Evolutionary conservation across 2,329 filamentous ascomycete species (phyloP).

Genomic region (Penicillium sp.): DNA sequence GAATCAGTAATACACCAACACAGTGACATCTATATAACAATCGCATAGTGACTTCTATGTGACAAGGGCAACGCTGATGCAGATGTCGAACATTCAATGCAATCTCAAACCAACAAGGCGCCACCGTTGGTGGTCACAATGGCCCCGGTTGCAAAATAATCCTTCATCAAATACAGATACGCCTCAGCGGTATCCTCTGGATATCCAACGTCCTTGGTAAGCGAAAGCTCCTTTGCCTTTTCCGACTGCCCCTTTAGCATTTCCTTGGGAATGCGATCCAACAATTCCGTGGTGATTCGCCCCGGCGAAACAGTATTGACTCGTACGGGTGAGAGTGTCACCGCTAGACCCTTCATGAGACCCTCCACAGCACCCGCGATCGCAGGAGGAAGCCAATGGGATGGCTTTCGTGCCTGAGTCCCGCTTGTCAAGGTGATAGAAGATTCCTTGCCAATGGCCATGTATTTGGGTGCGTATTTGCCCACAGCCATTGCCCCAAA

Average conservation of each 20-base stretch:
- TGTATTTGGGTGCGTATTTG: constrained; percentile 16
- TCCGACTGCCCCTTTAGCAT: constrained; percentile 4
- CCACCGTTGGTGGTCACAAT: constrained; percentile 49
- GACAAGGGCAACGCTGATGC: no score
- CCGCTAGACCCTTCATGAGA: constrained; percentile 16
- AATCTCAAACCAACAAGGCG: constrained; percentile 5
- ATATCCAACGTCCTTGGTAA: constrained; percentile 33
- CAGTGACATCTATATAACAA: no score
- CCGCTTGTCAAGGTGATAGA: constrained; percentile 18
- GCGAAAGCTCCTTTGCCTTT: constrained; percentile 1
- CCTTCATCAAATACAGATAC: constrained; percentile 52
- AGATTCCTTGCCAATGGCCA: constrained; percentile 6
- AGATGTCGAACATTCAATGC: no score
- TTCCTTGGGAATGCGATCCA: constrained; percentile 6
- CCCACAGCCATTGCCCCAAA: constrained; percentile 16
- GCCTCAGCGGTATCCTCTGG: constrained; percentile 52
- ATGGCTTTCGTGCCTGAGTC: constrained; percentile 12
- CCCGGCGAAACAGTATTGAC: constrained; percentile 19
- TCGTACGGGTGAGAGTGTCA: constrained; percentile 14
- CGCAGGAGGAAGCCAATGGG: constrained; percentile 6
- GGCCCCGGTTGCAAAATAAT: constrained; percentile 38
- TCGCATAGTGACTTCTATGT: no score
- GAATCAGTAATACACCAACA: no score
- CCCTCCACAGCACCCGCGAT: constrained; percentile 13
- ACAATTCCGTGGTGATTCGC: constrained; percentile 11